Evolutionary conservation across 148 eudicot species (phyloP), one percentile per base, ranked within the genome.

Genomic region (Chenopodium album): DNA sequence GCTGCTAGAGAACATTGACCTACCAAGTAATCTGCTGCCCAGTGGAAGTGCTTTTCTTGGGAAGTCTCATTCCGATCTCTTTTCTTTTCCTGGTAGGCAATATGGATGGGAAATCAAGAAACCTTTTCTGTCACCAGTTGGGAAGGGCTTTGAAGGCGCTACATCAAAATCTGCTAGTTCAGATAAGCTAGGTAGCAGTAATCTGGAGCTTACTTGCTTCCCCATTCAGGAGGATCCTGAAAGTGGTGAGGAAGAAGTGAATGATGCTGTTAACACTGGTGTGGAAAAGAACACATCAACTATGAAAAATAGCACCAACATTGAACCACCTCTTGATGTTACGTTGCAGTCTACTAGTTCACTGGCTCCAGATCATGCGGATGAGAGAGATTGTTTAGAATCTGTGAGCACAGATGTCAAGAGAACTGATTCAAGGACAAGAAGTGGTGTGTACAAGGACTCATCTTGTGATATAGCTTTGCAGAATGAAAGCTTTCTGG

Each of bases 141-240:
- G 90, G 48, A 94, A 86, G 81, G 80, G 84, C 19, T 88, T 89
- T 86, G 92, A 89, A 65, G 84, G 89, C 59, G 71, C 86, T 20
- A 59, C 95, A 77, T 87, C 86, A 77, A 89, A 87, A 76, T 87
- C 91, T 69, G 81, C 87, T 82, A 86, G 92, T 83, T 97, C 98
- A 52, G 92, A 70, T 78, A 90, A 88, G 88, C 76, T 81, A 64
- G 84, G 76, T 54, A 90, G 90, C 87, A 88, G 86, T 73, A 90
- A 92, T 80, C 90, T 94, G 67, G 97, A 91, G 78, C 91, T 91
- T 73, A 89, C 89, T 68, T 94, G 98, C 87, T 94, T 94, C 81
- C 92, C 93, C 54, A 94, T 96, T 83, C 87, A 91, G 85, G 99
- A 94, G 88, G 98, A 94, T 86, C 90, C 94, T 54, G 88, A 88